A percentile compares a stretch with the other conserved stretches of the same genome.
These are phyloP conservation scores for Lactarius trivialis DNA, from an alignment of 768 basidiomycete species.

Conservation along the genomic window DNA sequence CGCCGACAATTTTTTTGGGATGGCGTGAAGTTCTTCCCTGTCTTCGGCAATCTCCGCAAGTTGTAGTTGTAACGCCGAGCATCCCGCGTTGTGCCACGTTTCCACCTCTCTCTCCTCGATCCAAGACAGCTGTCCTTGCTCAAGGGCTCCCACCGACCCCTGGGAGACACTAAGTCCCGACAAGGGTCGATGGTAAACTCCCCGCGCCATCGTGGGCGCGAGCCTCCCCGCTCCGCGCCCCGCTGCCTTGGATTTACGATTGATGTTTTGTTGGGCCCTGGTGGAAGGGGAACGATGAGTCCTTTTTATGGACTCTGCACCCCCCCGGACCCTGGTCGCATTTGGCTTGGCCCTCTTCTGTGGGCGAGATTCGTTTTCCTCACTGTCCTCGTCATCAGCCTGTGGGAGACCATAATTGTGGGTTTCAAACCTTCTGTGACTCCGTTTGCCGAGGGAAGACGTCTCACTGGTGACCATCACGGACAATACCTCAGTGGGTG, in stretches of 20 bases:
- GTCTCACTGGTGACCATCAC: neutral
- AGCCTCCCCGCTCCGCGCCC: neutral
- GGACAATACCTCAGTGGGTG: neutral
- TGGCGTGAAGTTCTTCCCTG: neutral
- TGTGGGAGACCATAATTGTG: neutral
- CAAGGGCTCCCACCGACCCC: no score
- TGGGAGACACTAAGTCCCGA: no score
- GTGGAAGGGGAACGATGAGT: neutral
- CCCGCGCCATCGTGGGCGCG: no score
- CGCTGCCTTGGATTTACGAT: neutral
- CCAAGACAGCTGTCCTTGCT: no score
- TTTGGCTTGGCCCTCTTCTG: neutral
- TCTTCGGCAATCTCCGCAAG: neutral
- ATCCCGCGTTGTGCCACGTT: neutral
- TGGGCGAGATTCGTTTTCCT: neutral
- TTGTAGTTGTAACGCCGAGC: neutral
- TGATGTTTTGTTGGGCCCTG: neutral
- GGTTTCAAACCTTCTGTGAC: neutral
- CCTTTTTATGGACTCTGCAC: neutral
- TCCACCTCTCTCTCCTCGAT: neutral
- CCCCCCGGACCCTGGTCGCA: neutral
- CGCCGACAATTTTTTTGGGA: neutral
- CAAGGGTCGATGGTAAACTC: no score
- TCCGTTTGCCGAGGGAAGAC: neutral
- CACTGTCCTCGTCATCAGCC: neutral